Conservation (phyloP, 352 stramenopile species). For the Phytophthora pini region DNA sequence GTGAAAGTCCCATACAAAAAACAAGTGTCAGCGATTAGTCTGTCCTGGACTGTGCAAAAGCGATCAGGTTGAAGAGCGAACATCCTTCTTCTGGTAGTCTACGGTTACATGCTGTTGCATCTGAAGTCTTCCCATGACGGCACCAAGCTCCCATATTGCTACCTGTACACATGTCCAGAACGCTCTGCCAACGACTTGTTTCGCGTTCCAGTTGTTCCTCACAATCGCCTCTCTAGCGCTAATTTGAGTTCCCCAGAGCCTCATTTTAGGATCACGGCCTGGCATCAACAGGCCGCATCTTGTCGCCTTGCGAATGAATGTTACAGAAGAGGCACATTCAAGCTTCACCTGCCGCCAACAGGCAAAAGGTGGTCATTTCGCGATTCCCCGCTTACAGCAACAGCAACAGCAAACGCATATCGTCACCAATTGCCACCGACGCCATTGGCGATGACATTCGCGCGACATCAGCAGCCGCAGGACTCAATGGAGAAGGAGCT, state of each 20-base stretch:
- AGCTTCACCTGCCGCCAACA: conserved; percentile 1
- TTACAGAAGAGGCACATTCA: conserved; percentile 9
- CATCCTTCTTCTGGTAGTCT: too few species aligned
- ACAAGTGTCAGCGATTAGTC: too few species aligned
- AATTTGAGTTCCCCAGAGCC: not conserved
- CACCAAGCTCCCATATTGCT: too few species aligned
- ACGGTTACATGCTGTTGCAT: too few species aligned
- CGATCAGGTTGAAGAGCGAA: too few species aligned
- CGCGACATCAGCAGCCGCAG: conserved; percentile 7
- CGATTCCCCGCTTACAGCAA: conserved; percentile 21
- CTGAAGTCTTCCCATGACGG: too few species aligned
- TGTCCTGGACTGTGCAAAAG: too few species aligned
- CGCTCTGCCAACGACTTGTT: too few species aligned
- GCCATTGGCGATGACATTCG: conserved; percentile 16
- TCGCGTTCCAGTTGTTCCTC: too few species aligned
- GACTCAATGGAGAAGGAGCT: conserved; percentile 40
- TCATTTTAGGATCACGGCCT: conserved; percentile 15
- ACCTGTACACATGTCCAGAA: too few species aligned
- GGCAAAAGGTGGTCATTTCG: conserved; percentile 11
- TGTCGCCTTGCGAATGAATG: conserved; percentile 5
- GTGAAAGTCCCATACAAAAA: too few species aligned
- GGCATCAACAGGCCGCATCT: conserved; percentile 2
- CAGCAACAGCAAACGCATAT: not conserved
- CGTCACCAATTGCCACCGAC: not conserved
- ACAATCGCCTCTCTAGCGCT: too few species aligned